These are phyloP conservation scores for Aureobasidium mangrovei DNA, from an alignment of 2,329 filamentous ascomycete genomes.

Conservation along the genomic window DNA sequence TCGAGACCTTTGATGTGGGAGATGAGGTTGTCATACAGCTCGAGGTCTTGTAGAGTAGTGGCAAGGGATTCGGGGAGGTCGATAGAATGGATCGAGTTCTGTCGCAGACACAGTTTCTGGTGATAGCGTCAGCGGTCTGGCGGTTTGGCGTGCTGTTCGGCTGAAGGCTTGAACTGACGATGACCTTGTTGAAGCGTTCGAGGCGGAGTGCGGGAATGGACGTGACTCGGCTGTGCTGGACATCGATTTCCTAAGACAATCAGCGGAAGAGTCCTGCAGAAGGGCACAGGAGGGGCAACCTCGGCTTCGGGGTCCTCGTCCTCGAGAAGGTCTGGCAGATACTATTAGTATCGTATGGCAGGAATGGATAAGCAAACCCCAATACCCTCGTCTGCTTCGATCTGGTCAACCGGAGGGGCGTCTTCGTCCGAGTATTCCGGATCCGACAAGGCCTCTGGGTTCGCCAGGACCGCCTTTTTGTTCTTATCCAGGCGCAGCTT, in stretches of 20 bases:
- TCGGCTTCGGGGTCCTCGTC: conserved; percentile 48
- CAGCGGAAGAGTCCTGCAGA: conserved; percentile 36
- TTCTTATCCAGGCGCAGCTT: conserved; percentile 69
- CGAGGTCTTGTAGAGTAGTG: conserved; percentile 67
- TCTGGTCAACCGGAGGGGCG: conserved; percentile 60
- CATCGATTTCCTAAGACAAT: conserved; percentile 64
- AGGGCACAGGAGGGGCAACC: conserved; percentile 38
- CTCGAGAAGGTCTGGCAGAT: conserved; percentile 47
- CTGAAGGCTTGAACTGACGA: background rate
- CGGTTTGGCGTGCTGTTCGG: background rate
- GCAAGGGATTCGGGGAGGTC: conserved; percentile 61
- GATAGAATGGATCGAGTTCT: conserved; percentile 79
- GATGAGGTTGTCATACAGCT: conserved; percentile 95
- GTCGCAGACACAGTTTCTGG: conserved; percentile 73
- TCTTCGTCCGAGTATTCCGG: conserved; percentile 73
- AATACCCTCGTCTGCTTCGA: conserved; percentile 71
- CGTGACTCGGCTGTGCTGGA: conserved; percentile 75
- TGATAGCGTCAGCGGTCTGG: background rate
- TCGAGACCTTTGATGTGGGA: conserved; percentile 79
- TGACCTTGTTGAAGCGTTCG: conserved; percentile 63
- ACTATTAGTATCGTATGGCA: background rate
- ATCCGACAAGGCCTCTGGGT: conserved; percentile 76
- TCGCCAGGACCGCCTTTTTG: conserved; percentile 58
- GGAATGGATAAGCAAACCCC: background rate
- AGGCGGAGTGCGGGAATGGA: conserved; percentile 72